Base-by-base conservation (phyloP, 2,329 filamentous ascomycete species). In the Venturia nashicola region DNA sequence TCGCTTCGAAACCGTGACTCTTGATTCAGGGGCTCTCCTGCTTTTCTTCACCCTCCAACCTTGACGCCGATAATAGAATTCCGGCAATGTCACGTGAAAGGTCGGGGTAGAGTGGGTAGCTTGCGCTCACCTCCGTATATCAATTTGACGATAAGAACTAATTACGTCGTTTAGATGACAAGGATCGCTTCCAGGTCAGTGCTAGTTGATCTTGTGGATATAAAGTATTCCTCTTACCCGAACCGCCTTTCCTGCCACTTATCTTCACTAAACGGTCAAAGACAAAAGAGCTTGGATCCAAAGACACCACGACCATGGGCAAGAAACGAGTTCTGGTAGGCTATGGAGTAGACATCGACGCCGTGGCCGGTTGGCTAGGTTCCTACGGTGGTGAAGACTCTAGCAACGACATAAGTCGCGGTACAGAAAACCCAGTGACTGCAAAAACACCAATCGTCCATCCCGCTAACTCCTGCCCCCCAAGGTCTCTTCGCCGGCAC, bases 321-420 rank as follows among this genome's bases (percentile, higher is more conserved):
- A 78, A 79, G 72, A 83, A 83, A 68, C 76, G 80, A 63, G 79
- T 84, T 59, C 77, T 83, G 43, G 78, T 81, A 44, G 76, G 82
- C 68, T 89, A 89, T 68, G 86, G 86, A 2, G 85, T 90, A 32
- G 88, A 91, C 66, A 86, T 91, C 34, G 87, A 91, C 67, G 87
- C 87, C n/a, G 86, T 90, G 1, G 83, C 87, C 1, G 87, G 88
- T 9, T 91, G 88, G 88, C 78, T 91, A 0, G 88, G 88, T 0
- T 88, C 84, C 0, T 91, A 91, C 69, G 86, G 86, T 18, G 87
- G 88, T 43, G 82, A 90, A 72, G 87, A 91, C 70, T 86, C 82
- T 9, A 84, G 83, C 1, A 88, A 81, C 69, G 88, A 91, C 68
- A 90, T 91, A 67, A 87, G 83, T 70, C 79, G 87, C 79, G 59